These are phyloP conservation scores for Suillus ampliporus DNA, from an alignment of 768 basidiomycete species.

Conservation along the genomic window DNA sequence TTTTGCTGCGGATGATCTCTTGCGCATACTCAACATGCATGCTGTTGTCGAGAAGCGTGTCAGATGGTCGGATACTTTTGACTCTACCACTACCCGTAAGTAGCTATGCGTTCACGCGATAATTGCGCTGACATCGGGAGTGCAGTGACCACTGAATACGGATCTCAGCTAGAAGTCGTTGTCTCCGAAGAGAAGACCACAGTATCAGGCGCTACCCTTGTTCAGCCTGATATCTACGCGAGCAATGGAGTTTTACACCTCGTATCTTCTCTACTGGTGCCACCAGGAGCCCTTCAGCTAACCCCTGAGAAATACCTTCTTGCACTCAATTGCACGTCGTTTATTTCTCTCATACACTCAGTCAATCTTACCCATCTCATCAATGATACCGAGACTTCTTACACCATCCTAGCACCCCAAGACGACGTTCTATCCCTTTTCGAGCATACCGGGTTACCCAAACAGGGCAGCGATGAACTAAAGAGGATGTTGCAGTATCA, in stretches of 20 bases:
- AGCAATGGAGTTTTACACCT: constrained; percentile 95
- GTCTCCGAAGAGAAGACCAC: constrained; percentile 58
- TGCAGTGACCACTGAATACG: constrained; percentile 74
- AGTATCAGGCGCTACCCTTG: constrained; percentile 62
- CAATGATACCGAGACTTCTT: constrained; percentile 68
- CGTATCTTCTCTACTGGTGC: constrained; percentile 81
- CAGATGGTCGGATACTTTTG: constrained; percentile 70
- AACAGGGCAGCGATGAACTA: constrained; percentile 69
- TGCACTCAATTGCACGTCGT: constrained; percentile 87
- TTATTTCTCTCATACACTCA: constrained; percentile 87
- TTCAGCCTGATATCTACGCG: constrained; percentile 86
- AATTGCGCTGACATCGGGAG: background rate
- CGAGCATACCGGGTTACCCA: constrained; percentile 57
- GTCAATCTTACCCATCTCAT: constrained; percentile 74
- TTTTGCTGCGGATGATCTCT: constrained; percentile 82
- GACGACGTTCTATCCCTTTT: constrained; percentile 81
- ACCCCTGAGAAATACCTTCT: constrained; percentile 97
- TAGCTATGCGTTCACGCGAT: constrained; percentile 2
- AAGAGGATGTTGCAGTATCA: constrained; percentile 84
- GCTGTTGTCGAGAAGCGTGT: constrained; percentile 64
- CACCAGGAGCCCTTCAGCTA: constrained; percentile 72
- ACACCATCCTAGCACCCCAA: constrained; percentile 90
- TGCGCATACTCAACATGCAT: constrained; percentile 80
- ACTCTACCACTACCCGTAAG: constrained; percentile 58
- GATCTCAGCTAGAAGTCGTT: constrained; percentile 65